These are phyloP conservation scores for Gastrodia elata DNA, from an alignment of 106 monocot genomes.

Conservation along the genomic window DNA sequence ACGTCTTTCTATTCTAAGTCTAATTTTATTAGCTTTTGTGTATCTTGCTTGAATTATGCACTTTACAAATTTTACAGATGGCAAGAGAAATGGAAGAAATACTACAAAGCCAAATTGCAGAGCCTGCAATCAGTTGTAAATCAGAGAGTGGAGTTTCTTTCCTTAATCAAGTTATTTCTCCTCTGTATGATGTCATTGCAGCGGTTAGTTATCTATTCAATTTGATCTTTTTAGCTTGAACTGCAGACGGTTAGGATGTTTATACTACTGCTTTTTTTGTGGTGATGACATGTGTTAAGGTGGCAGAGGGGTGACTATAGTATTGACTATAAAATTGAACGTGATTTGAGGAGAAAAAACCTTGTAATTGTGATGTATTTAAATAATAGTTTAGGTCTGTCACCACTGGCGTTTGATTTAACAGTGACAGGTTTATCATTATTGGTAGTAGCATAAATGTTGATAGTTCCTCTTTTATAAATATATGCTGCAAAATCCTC, in stretches of 20 bases:
- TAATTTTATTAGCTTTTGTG: background rate
- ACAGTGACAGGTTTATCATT: background rate
- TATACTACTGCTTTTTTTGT: too few species aligned
- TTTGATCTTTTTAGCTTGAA: too few species aligned
- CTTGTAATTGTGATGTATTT: background rate
- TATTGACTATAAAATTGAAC: background rate
- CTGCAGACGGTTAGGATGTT: too few species aligned
- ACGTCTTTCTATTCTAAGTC: background rate
- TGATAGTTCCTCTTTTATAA: background rate
- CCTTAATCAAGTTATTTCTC: conserved; percentile 85
- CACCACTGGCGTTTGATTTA: background rate
- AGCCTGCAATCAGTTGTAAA: conserved; percentile 60
- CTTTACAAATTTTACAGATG: conserved; percentile 36
- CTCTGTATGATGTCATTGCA: conserved; percentile 70
- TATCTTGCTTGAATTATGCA: background rate
- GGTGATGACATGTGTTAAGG: background rate
- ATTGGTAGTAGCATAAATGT: background rate
- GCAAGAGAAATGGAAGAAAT: conserved; percentile 74
- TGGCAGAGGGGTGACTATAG: background rate
- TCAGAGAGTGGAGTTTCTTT: conserved; percentile 49
- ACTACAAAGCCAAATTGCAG: conserved; percentile 40
- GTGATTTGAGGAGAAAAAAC: background rate
- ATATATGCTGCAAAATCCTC: background rate
- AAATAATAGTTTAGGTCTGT: background rate
- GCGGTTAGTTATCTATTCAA: conserved; percentile 41